These are phyloP conservation scores for Helotiales sp. DNA, from an alignment of 2,329 filamentous ascomycete genomes.

Conservation along the genomic window DNA sequence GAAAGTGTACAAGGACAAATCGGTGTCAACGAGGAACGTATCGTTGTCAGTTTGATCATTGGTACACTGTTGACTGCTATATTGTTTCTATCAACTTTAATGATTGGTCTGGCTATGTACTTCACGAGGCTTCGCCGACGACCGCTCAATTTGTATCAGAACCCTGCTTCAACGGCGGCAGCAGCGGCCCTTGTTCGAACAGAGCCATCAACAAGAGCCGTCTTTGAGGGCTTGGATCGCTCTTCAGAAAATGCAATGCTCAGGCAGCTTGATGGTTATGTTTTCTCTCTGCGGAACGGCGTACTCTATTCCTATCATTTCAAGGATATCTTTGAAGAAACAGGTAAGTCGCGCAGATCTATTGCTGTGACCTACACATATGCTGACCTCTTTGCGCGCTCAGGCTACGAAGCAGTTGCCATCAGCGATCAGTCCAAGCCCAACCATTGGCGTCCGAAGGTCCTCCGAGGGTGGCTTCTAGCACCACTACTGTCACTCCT, in stretches of 20 bases:
- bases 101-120: constrained; percentile 10
- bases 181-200: constrained; percentile 12
- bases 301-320: constrained; percentile 12
- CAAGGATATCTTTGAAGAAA: constrained; percentile 1
- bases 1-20: constrained; percentile 1
- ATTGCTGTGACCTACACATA: no score
- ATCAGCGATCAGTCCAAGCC: background rate
- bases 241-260: constrained; percentile 10
- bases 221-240: constrained; percentile 19
- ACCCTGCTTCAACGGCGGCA: constrained; percentile 8
- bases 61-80: constrained; percentile 10
- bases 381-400: background rate
- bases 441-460: constrained; percentile 11
- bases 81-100: constrained; percentile 9
- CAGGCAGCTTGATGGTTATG: constrained; percentile 11
- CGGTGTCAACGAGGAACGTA: constrained; percentile 1
- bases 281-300: constrained; percentile 13
- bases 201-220: constrained; percentile 7
- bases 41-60: constrained; percentile 15
- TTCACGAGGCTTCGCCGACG: constrained; percentile 10
- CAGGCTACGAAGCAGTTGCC: background rate
- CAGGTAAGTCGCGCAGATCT: background rate
- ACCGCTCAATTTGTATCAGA: constrained; percentile 17
- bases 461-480: constrained; percentile 7
- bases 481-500: background rate